phyloP scores from a whole-genome alignment of 805 yeast genomes.

The Zygoascus tannicola region DNA sequence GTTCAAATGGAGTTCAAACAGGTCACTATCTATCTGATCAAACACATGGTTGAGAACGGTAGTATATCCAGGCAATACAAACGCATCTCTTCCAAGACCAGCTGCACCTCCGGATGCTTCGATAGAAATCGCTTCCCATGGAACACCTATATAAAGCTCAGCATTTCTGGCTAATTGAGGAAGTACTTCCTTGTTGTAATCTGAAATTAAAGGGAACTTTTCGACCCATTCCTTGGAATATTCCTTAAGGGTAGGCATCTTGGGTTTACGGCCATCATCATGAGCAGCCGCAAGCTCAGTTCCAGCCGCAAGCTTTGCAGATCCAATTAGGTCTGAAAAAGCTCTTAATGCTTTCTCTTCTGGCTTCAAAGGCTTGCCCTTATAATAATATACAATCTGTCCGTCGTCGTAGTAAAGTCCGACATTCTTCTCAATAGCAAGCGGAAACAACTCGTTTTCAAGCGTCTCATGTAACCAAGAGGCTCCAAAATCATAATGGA shows the following conservation, averaged over 20 bases:
- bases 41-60: slow-evolving; percentile 39
- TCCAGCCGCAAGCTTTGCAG: slow-evolving; percentile 46
- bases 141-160: slow-evolving; percentile 76
- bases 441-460: slow-evolving; percentile 52
- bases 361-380: slow-evolving; percentile 14
- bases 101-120: slow-evolving; percentile 42
- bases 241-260: slow-evolving; percentile 46
- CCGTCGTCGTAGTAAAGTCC: slow-evolving; percentile 42
- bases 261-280: slow-evolving; percentile 30
- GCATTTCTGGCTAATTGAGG: slow-evolving; percentile 45
- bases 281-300: slow-evolving; percentile 1
- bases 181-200: slow-evolving; percentile 40
- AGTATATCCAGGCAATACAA: slow-evolving; percentile 52
- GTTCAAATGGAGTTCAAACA: slow-evolving; percentile 31
- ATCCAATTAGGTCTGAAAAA: slow-evolving; percentile 48
- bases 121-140: slow-evolving; percentile 51
- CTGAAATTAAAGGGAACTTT: slow-evolving; percentile 22
- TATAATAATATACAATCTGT: slow-evolving; percentile 22
- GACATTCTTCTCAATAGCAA: slow-evolving; percentile 29
- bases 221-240: slow-evolving; percentile 40
- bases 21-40: slow-evolving; percentile 29
- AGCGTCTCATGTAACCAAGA: slow-evolving; percentile 86
- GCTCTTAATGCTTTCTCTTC: slow-evolving; percentile 26
- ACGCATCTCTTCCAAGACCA: slow-evolving; percentile 71
- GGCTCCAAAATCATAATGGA: slow-evolving; percentile 56